Conservation (phyloP, 1,284 basidiomycete species). For the Coniophora puteana region DNA sequence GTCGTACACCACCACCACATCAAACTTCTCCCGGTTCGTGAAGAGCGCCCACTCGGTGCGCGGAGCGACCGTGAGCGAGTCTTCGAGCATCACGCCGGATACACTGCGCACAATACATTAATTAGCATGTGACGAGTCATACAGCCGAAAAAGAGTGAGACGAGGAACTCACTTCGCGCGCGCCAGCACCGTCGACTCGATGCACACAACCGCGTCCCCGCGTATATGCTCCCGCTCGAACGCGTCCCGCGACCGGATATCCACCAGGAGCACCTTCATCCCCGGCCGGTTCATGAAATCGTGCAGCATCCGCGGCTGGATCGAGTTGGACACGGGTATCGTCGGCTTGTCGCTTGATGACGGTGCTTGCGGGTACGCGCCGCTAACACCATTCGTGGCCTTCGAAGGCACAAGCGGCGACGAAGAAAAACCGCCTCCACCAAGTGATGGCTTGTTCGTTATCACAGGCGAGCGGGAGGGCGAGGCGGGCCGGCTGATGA, state of each 20-base stretch:
- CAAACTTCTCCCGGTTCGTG: constrained; percentile 80
- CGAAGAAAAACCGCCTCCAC: constrained; percentile 13
- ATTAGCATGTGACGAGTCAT: constrained; percentile 13
- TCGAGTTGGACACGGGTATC: constrained; percentile 50
- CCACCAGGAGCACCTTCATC: constrained; percentile 75
- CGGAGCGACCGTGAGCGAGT: constrained; percentile 72
- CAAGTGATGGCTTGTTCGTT: constrained; percentile 18
- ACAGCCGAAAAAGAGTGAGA: background rate
- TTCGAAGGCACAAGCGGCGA: constrained; percentile 15
- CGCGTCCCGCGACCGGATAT: constrained; percentile 76
- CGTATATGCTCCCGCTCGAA: constrained; percentile 76
- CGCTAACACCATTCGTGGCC: too few relatives aligned
- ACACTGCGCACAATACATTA: constrained; percentile 44
- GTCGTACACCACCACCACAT: constrained; percentile 91
- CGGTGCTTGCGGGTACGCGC: too few relatives aligned
- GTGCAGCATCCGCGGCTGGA: constrained; percentile 59
- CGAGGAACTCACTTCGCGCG: constrained; percentile 57
- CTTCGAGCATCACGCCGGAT: constrained; percentile 67
- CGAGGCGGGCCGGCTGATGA: constrained; percentile 59
- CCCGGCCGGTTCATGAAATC: constrained; percentile 52
- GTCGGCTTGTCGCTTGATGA: constrained; percentile 33
- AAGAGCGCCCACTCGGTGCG: constrained; percentile 72
- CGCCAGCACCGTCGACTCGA: constrained; percentile 78
- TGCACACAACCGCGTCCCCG: constrained; percentile 71
- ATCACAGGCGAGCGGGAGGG: constrained; percentile 24